Evolutionary conservation across 129 eudicot species (phyloP).

Genomic region (Arctium lappa): DNA sequence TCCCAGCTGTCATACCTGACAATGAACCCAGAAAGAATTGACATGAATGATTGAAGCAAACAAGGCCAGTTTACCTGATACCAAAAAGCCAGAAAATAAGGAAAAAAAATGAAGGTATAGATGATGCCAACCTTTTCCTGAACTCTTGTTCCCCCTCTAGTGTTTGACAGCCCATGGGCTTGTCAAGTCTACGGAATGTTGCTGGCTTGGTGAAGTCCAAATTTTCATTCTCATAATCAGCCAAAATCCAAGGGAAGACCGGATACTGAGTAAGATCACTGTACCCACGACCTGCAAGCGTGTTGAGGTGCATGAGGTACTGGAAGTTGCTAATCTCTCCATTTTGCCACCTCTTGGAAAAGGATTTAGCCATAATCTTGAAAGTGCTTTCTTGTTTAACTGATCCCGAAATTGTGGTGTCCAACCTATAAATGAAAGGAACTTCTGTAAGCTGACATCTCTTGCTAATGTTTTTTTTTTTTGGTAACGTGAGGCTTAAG

Average conservation of each 20-base stretch:
- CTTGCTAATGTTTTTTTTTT: background rate
- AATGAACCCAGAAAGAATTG: background rate
- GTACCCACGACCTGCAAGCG: slow-evolving; percentile 98
- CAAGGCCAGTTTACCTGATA: background rate
- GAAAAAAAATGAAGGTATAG: background rate
- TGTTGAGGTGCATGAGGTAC: slow-evolving; percentile 96
- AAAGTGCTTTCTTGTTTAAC: slow-evolving; percentile 85
- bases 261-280: slow-evolving; percentile 99
- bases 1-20: slow-evolving; percentile 96
- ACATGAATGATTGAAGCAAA: background rate
- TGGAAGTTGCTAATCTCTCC: slow-evolving; percentile 98
- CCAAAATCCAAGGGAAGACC: slow-evolving; percentile 94
- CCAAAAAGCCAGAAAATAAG: background rate
- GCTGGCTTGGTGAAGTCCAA: slow-evolving; percentile 71
- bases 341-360: slow-evolving; percentile 97
- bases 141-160: slow-evolving; percentile 82
- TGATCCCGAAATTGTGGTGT: slow-evolving; percentile 89
- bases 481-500: background rate
- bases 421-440: slow-evolving; percentile 53
- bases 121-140: slow-evolving; percentile 66
- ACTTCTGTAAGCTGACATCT: background rate
- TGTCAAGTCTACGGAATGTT: slow-evolving; percentile 89
- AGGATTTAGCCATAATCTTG: slow-evolving; percentile 82
- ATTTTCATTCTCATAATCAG: slow-evolving; percentile 87
- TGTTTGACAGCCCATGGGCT: slow-evolving; percentile 98